phyloP scores from a whole-genome alignment of 179 eudicot species.

The Amaranthus tricolor region DNA sequence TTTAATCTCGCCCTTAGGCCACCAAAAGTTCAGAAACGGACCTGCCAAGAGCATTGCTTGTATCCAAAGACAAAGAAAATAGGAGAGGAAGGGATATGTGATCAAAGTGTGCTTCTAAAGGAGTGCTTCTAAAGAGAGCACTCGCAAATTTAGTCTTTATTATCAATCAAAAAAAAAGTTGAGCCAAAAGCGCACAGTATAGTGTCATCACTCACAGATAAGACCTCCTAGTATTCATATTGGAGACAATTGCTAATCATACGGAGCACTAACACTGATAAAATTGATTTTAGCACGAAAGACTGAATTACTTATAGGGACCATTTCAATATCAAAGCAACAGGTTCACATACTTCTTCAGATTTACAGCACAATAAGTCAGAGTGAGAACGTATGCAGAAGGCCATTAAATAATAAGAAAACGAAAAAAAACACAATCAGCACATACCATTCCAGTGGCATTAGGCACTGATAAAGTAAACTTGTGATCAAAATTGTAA shows the following conservation, averaged over 20 bases:
- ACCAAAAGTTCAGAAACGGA: too few relatives aligned
- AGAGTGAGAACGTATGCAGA: not conserved
- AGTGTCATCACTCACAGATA: not conserved
- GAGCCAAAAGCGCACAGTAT: not conserved
- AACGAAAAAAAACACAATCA: not conserved
- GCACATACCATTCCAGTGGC: constrained; percentile 70
- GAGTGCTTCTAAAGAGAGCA: not conserved
- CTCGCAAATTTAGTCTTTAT: not conserved
- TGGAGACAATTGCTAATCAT: not conserved
- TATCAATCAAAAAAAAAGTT: not conserved
- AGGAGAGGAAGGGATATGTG: not conserved
- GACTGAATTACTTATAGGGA: too few relatives aligned
- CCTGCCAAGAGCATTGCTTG: too few relatives aligned
- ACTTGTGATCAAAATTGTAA: constrained; percentile 82
- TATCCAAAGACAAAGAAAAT: too few relatives aligned
- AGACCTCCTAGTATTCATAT: not conserved
- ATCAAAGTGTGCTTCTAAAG: not conserved
- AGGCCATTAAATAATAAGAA: constrained; percentile 1
- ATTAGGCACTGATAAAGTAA: constrained; percentile 66
- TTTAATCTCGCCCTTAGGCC: too few relatives aligned
- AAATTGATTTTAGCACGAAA: too few relatives aligned
- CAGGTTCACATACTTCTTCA: not conserved
- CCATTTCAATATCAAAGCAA: not conserved
- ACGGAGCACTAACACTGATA: not conserved
- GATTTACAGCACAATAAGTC: not conserved